Percentiles rank a stretch among this genome's conserved stretches.
phyloP scores from a whole-genome alignment of 2,329 filamentous ascomycete species.

The Claviceps capensis region DNA sequence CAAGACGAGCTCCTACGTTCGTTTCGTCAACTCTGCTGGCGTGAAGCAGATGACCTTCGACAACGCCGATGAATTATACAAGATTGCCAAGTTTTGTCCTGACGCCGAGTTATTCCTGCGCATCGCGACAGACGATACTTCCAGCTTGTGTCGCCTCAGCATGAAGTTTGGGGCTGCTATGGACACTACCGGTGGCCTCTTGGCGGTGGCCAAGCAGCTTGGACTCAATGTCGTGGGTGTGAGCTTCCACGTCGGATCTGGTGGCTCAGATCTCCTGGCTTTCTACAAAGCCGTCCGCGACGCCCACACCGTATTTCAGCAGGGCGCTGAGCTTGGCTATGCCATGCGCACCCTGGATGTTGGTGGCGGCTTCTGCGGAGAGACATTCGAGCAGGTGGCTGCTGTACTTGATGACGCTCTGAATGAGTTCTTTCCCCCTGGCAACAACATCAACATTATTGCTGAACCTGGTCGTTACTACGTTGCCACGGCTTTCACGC shows the following conservation, averaged over 20 bases:
- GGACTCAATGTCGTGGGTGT: conserved; percentile 87
- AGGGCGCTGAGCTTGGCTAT: conserved; percentile 64
- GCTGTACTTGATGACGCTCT: conserved; percentile 64
- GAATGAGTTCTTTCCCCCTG: conserved; percentile 74
- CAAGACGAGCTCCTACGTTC: conserved; percentile 97
- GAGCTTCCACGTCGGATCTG: conserved; percentile 95
- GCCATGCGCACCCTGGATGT: conserved; percentile 81
- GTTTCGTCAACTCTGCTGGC: conserved; percentile 69
- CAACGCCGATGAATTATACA: conserved; percentile 94
- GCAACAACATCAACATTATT: conserved; percentile 63
- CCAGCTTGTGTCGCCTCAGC: conserved; percentile 85
- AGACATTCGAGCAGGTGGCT: conserved; percentile 87
- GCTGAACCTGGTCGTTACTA: conserved; percentile 96
- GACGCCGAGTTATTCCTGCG: conserved; percentile 84
- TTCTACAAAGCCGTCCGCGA: conserved; percentile 87
- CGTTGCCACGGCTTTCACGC: conserved; percentile 81
- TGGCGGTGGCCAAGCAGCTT: conserved; percentile 67
- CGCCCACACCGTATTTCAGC: conserved; percentile 77
- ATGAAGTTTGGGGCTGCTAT: conserved; percentile 93
- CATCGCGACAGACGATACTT: conserved; percentile 92
- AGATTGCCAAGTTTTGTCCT: conserved; percentile 86
- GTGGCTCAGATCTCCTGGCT: conserved; percentile 81
- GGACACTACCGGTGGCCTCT: conserved; percentile 63
- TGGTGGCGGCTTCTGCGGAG: conserved; percentile 81
- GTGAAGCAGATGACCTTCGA: conserved; percentile 99